Evolutionary conservation across 208 protist species (phyloP), one percentile per base, ranked within the genome.

Genomic region (Trypanosoma avium): DNA sequence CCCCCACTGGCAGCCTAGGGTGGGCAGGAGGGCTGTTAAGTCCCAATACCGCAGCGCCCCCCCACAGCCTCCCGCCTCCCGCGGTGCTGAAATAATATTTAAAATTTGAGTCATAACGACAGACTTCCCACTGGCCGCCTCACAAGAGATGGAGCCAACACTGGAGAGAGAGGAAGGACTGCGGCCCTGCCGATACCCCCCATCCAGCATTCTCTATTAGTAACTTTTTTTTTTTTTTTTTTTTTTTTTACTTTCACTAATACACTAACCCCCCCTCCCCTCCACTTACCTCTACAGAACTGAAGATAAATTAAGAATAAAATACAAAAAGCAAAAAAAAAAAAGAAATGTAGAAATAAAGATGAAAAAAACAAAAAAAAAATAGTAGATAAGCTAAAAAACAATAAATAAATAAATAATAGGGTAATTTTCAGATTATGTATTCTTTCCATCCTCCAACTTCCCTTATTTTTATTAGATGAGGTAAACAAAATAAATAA

Each of bases 21-120:
- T 68, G 8, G 43, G 35, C 24, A 79, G 52, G 1, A 93, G 65
- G 1, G 43, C 50, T 19, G 40, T 61, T 40, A 86, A 77, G 45
- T 88, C 83, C 1, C 58, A 60, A 59, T 85, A 93, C 45, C 56
- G 75, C 15, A 93, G 54, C 12, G 45, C 42, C 15, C 83, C 79
- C n/a, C 79, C 79, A 50, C 84, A 88, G 17, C 87, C 87, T 4
- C 82, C 80, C 5, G 61, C 38, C 12, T 54, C 72, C 2, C 81
- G 67, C 0, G 78, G 56, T 0, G 62, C 70, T 3, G 59, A 70
- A 13, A 92, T 68, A 4, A 88, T 61, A 1, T 64, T 71, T 1
- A 82, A 36, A 4, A 67, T 19, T 4, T 26, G 47, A 3, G 30
- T 8, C 9, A 58, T 33, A 17, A 47, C n/a, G 12, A 42, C 15